Evolutionary conservation across 345 rosid species (phyloP).

Genomic region (Citrus medica): DNA sequence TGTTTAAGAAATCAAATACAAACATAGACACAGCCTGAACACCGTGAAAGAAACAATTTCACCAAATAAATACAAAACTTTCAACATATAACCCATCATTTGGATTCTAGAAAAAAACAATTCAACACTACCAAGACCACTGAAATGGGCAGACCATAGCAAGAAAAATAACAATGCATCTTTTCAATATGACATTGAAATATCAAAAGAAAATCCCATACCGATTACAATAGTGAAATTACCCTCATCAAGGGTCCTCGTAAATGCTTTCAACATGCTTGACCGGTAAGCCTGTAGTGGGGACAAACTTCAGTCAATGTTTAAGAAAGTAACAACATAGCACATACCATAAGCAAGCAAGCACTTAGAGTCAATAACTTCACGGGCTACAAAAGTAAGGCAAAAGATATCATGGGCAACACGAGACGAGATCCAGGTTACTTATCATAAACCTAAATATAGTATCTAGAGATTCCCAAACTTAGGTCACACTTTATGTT

Average conservation of each 20-base stretch:
- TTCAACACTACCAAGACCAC: slow-evolving; percentile 20
- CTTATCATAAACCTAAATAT: not conserved
- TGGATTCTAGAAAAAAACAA: slow-evolving; percentile 21
- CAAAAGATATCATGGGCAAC: not conserved
- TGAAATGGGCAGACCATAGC: not conserved
- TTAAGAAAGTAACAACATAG: not conserved
- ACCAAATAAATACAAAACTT: slow-evolving; percentile 15
- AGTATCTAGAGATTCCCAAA: not conserved
- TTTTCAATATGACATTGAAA: not conserved
- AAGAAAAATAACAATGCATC: not conserved
- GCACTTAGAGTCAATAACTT: not conserved
- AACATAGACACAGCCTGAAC: slow-evolving; percentile 24
- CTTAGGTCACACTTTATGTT: not conserved
- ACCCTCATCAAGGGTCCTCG: slow-evolving; percentile 91
- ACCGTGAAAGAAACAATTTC: slow-evolving; percentile 28
- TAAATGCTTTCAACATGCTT: slow-evolving; percentile 95
- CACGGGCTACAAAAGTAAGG: not conserved
- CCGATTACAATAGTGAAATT: slow-evolving; percentile 79
- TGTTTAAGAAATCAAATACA: slow-evolving; percentile 16
- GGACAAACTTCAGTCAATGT: slow-evolving; percentile 10
- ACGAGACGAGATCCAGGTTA: not conserved
- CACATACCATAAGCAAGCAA: not conserved
- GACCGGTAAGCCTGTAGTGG: slow-evolving; percentile 67
- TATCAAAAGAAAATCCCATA: slow-evolving; percentile 33
- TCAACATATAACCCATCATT: slow-evolving; percentile 17